Conservation (phyloP, 2,329 filamentous ascomycete genomes). For the Didymella sp. region DNA sequence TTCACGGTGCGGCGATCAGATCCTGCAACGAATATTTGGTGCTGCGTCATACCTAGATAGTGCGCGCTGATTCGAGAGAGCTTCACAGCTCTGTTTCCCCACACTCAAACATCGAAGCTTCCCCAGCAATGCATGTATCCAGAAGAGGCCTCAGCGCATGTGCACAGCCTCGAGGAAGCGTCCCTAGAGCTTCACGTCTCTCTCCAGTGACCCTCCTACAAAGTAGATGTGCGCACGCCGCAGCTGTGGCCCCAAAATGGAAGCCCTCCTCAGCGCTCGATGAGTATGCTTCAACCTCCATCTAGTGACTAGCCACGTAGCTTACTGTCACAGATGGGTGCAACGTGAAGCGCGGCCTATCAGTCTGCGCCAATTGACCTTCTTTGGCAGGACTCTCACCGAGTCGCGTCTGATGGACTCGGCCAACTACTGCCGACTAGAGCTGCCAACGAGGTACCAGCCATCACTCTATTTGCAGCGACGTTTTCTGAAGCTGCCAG, state of each 20-base stretch:
- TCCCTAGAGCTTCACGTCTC: conserved; percentile 21
- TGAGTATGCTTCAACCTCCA: conserved; percentile 54
- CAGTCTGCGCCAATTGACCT: conserved; percentile 92
- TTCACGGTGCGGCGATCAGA: conserved; percentile 9
- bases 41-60: conserved; percentile 14
- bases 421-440: conserved; percentile 95
- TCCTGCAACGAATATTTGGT: not conserved
- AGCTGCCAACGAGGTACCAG: conserved; percentile 79
- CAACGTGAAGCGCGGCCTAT: conserved; percentile 92
- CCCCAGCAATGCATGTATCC: conserved; percentile 28
- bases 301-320: not conserved
- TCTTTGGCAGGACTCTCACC: conserved; percentile 92
- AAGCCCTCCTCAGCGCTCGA: conserved; percentile 65
- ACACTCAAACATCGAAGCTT: conserved; percentile 24
- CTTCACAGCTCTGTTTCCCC: conserved; percentile 22
- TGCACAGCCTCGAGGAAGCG: conserved; percentile 8
- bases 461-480: not conserved
- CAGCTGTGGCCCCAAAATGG: conserved; percentile 60
- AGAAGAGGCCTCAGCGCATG: conserved; percentile 13
- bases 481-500: conserved; percentile 54
- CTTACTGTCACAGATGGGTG: conserved; percentile 74
- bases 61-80: conserved; percentile 17
- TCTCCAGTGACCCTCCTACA: not conserved
- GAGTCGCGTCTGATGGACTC: conserved; percentile 89
- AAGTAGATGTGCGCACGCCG: conserved; percentile 31